Base-by-base conservation (phyloP, 495 filamentous ascomycete genomes). In the Daldinia vernicosa region DNA sequence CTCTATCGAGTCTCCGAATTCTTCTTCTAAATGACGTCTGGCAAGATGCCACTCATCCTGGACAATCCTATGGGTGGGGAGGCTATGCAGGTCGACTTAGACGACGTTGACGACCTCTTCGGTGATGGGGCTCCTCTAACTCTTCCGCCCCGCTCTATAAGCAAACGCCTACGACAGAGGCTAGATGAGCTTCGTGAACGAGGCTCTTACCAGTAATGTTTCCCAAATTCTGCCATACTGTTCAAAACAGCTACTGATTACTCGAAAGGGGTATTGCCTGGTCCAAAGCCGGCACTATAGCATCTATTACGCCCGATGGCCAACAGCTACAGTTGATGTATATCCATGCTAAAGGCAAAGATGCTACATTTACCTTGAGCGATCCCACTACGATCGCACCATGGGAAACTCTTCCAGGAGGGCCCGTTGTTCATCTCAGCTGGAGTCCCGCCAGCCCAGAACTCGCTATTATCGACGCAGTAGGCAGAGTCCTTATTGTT, bases 201-300 rank as follows among this genome's bases (percentile, higher is more conserved):
- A 63, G 95, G 94, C 3, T 97, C 93, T 75, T 91, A 90, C 82
- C 91, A 95, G 92, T 97, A 85, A 81, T 87, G 55, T 11, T 28
- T 32, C 56, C 54, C 40, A 30, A 32, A 30, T 15, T 58, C 61
- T 39, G n/a, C 59, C 15, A 33, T 43, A 9, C 11, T 1, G 53
- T 69, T 14, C n/a, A 67, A 7, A 35, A 52, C 22, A 54, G 51
- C 59, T 35, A 12, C 66, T 69, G 61, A 72, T 82, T 51, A 35
- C 19, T 33, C 60, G 6, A 14, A 72, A 97, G 93, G 71, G 90
- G 87, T 67, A 86, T 98, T 59, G 90, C 90, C 54, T 98, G 96
- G 96, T 97, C 95, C 17, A 92, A 90, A 63, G 83, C 89, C 75
- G 95, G 95, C 61, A 93, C 89, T 72, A 92, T 98, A 77, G 95